A percentile compares a stretch with the other conserved stretches of the same genome.
Evolutionary conservation across 345 rosid species (phyloP).

Genomic region (Populus ilicifolia): DNA sequence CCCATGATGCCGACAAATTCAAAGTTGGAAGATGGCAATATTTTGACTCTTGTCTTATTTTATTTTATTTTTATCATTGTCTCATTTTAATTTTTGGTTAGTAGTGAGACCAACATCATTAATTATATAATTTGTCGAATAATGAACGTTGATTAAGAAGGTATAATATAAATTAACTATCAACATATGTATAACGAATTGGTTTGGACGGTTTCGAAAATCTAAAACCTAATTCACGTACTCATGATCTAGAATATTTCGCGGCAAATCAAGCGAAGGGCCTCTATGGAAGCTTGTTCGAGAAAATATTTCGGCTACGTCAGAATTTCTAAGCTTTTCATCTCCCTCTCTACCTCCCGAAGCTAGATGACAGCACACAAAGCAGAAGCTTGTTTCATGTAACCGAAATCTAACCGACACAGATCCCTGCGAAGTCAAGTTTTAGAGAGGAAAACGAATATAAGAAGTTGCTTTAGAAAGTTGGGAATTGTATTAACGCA

Average conservation of each 20-base stretch:
- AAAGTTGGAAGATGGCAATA: conserved; percentile 18
- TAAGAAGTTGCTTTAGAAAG: not conserved
- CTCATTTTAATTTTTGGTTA: conserved; percentile 11
- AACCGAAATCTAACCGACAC: conserved; percentile 67
- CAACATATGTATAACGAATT: not conserved
- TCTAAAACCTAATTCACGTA: conserved; percentile 31
- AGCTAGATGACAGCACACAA: conserved; percentile 74
- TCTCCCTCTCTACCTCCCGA: conserved; percentile 82
- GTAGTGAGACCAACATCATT: not conserved
- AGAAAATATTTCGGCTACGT: conserved; percentile 53
- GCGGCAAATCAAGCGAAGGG: conserved; percentile 46
- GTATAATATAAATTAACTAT: not conserved
- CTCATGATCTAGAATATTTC: conserved; percentile 73
- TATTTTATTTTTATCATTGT: not conserved
- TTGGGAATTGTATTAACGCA: not conserved
- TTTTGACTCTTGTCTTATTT: not conserved
- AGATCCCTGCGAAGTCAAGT: conserved; percentile 50
- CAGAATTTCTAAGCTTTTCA: conserved; percentile 57
- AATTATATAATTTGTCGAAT: not conserved
- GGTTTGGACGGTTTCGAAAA: conserved; percentile 20
- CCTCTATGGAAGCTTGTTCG: conserved; percentile 65
- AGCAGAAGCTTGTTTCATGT: conserved; percentile 77
- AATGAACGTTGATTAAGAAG: conserved; percentile 13
- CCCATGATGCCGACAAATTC: conserved; percentile 14
- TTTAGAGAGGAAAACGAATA: not conserved